A percentile compares a stretch with the other conserved stretches of the same genome.
These are phyloP conservation scores for Phytophthora uliginosa DNA, from an alignment of 352 stramenopile genomes.

Conservation along the genomic window DNA sequence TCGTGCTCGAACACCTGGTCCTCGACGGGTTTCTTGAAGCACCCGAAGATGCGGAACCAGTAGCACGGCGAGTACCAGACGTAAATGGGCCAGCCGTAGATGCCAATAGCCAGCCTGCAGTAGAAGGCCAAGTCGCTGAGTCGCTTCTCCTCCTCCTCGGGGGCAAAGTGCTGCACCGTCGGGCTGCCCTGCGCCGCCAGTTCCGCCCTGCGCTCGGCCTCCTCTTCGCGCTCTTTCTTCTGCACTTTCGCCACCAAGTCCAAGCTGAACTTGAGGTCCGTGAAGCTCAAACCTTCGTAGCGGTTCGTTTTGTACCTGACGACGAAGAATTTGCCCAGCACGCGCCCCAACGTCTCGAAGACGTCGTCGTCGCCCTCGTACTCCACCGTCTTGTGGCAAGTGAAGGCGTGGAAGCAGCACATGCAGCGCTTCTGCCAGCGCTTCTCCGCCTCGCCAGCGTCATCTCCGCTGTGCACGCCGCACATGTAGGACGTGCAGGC, in stretches of 20 bases:
- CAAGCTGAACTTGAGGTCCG: conserved; percentile 78
- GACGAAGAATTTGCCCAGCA: conserved; percentile 82
- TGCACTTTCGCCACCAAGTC: conserved; percentile 71
- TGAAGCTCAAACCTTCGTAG: conserved; percentile 78
- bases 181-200: conserved; percentile 35
- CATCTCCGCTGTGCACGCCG: conserved; percentile 66
- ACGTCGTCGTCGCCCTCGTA: conserved; percentile 70
- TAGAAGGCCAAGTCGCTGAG: conserved; percentile 73
- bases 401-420: conserved; percentile 69
- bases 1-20: conserved; percentile 73
- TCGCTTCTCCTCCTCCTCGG: conserved; percentile 51
- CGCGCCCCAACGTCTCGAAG: conserved; percentile 69
- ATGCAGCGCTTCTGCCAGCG: conserved; percentile 77
- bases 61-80: conserved; percentile 79
- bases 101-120: conserved; percentile 72
- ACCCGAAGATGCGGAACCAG: conserved; percentile 78
- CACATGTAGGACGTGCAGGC: conserved; percentile 75
- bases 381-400: conserved; percentile 48
- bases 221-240: conserved; percentile 55
- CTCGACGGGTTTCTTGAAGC: conserved; percentile 51
- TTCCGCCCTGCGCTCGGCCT: conserved; percentile 35
- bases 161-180: conserved; percentile 44
- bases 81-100: conserved; percentile 87
- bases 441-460: conserved; percentile 63
- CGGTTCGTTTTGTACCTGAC: conserved; percentile 72